These are phyloP conservation scores for Evansstolkia leycettana DNA, from an alignment of 495 filamentous ascomycete genomes.

Conservation along the genomic window DNA sequence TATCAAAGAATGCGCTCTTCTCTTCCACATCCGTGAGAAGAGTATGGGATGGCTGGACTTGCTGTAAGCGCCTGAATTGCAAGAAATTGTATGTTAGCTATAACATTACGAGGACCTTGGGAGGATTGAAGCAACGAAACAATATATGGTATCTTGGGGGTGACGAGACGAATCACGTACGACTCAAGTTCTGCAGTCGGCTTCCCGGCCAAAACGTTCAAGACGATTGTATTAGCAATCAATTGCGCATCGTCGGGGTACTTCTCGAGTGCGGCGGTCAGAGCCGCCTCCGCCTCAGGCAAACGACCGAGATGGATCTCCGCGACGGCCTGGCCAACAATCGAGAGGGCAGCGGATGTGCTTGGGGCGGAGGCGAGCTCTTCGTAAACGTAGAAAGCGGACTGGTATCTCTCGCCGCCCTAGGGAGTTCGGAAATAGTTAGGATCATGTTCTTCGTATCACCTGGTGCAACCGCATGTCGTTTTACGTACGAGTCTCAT, in stretches of 20 bases:
- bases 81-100: constrained; percentile 8
- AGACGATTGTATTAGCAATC: constrained; percentile 70
- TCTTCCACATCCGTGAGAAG: constrained; percentile 58
- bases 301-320: constrained; percentile 84
- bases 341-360: constrained; percentile 45
- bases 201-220: constrained; percentile 64
- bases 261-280: constrained; percentile 67
- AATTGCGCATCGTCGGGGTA: constrained; percentile 57
- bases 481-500: constrained; percentile 59
- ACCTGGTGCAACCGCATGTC: not conserved
- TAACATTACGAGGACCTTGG: not conserved
- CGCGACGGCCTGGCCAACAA: constrained; percentile 80
- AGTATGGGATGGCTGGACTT: constrained; percentile 45
- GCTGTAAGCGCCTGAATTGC: constrained; percentile 41
- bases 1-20: constrained; percentile 70
- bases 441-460: too few species aligned
- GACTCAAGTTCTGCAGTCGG: constrained; percentile 44
- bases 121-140: not conserved
- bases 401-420: constrained; percentile 95
- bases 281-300: constrained; percentile 78
- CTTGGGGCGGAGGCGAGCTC: constrained; percentile 82
- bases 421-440: constrained; percentile 16
- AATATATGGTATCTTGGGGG: too few species aligned
- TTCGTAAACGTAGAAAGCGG: constrained; percentile 96
- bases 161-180: constrained; percentile 27